Base-by-base conservation (phyloP, 768 basidiomycete species). In the Pisolithus tinctorius region DNA sequence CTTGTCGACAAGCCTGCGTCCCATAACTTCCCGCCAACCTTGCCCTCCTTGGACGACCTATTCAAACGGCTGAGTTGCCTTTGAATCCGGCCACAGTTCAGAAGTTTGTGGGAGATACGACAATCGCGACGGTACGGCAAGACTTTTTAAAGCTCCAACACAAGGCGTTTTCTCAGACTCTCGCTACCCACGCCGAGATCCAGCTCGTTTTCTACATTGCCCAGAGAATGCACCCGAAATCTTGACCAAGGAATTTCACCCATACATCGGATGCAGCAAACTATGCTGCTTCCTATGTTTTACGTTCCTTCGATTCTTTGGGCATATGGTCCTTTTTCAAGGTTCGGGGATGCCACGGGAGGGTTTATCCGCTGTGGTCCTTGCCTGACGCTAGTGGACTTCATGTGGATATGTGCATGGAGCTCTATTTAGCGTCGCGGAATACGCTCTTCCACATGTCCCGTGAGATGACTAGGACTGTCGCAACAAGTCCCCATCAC, bases 261-360 rank as follows among this genome's bases (percentile, higher is more conserved):
- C 45, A 4, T 46, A 46, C 17, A 46, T 46, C 11, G 45, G 45
- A 10, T 46, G 45, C 27, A 46, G 45, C 45, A 46, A 46, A n/a
- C 17, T 46, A 29, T 46, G 27, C 17, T 46, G 45, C 17, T 46
- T 46, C 45, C 45, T 46, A 9, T 46, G 45, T 29, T 46, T 17
- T 17, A 46, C 27, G 11, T 46, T 46, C 45, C 11, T 46, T 14
- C 45, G 29, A 31, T 46, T 14, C 9, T 46, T 46, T 30, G 45
- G 31, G 25, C 17, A n/a, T n/a, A n/a, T n/a, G n/a, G n/a, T n/a
- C n/a, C 17, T 29, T 31, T 10, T 46, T 46, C 45, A 46, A 6
- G 29, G n/a, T 29, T 6, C 23, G 45, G 7, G 45, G 45, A 9
- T 46, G 45, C 6, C 45, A 46, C 9, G 29, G 45, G 31, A 46